Base-by-base conservation (phyloP, 768 basidiomycete species). In the Suillus bovinus region DNA sequence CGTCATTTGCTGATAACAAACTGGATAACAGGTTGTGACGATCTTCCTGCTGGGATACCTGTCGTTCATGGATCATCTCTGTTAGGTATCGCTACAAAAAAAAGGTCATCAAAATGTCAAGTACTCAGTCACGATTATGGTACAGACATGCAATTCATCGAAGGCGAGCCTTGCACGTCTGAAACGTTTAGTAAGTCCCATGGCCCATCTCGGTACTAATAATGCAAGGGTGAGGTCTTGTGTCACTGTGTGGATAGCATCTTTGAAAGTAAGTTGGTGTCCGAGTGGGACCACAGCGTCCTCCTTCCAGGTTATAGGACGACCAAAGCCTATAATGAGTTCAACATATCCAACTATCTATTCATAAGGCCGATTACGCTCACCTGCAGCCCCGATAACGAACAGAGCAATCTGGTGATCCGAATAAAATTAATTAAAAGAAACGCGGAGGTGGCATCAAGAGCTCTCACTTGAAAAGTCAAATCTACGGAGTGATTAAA, bases 311-410 rank as follows among this genome's bases (percentile, higher is more conserved):
- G 80, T 78, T 46, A 85, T 77, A 53, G 70, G 72, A 39, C 79
- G 77, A 2, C 85, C 85, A 65, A 86, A 87, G 5, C 84, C 80
- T 83, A 57, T 22, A 31, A 42, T 17, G 33, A 34, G 5, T 27
- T 58, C 7, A 4, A 4, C 7, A 47, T n/a, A 41, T 11, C 16
- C 33, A 29, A 27, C 11, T 14, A 36, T 17, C 27, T 31, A 11
- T 8, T n/a, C 4, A 5, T 39, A 64, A 61, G 2, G n/a, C 14
- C 2, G n/a, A 33, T 24, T 8, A 11, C 22, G 17, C 68, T 31
- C 62, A 81, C 82, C 85, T 62, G 86, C 85, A 4, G 77, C 78
- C 36, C 84, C 78, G 61, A 86, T 84, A 33, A 85, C 80, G 58
- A 83, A 81, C 3, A 86, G 78, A 0, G 85, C 81, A 41, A 86